Percentiles rank a stretch among this genome's conserved stretches.
These are phyloP conservation scores for Aspergillus tanneri DNA, from an alignment of 2,329 filamentous ascomycete species.

Conservation along the genomic window DNA sequence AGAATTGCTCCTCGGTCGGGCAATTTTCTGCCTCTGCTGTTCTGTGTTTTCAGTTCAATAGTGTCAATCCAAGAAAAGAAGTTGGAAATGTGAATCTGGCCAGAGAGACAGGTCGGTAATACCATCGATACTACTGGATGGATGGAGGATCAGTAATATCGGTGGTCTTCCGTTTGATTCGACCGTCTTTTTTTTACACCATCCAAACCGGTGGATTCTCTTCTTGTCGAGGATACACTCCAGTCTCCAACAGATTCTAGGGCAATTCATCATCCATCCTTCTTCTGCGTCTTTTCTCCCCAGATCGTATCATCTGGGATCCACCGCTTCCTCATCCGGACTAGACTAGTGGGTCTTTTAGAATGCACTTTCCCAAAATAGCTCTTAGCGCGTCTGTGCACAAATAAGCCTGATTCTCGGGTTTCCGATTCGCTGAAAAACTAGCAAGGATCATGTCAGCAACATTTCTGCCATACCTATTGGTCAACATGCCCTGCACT, in stretches of 20 bases:
- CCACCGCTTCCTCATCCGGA: constrained; percentile 29
- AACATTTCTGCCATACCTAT: constrained; percentile 14
- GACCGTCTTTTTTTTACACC: no score
- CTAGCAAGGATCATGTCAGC: constrained; percentile 17
- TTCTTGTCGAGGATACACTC: background rate
- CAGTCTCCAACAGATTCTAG: constrained; percentile 8
- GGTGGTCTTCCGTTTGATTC: no score
- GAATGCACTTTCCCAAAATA: constrained; percentile 22
- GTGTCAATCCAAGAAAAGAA: no score
- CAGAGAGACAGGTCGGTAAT: no score
- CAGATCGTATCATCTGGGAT: constrained; percentile 28
- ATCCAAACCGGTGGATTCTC: background rate
- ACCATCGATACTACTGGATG: no score
- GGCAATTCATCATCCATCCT: constrained; percentile 4
- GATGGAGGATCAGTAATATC: no score
- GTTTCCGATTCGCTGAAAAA: constrained; percentile 23
- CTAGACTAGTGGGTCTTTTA: constrained; percentile 24
- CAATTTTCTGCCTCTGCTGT: constrained; percentile 7
- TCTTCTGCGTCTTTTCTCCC: constrained; percentile 20
- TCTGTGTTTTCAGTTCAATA: constrained; percentile 8
- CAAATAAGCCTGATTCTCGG: constrained; percentile 30
- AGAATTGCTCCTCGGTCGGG: constrained; percentile 2
- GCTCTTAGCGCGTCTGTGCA: constrained; percentile 18
- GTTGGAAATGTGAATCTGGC: no score
- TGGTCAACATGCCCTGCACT: constrained; percentile 12